Base-by-base conservation (phyloP, 2,329 filamentous ascomycete species). In the Nectriaceae sp. region DNA sequence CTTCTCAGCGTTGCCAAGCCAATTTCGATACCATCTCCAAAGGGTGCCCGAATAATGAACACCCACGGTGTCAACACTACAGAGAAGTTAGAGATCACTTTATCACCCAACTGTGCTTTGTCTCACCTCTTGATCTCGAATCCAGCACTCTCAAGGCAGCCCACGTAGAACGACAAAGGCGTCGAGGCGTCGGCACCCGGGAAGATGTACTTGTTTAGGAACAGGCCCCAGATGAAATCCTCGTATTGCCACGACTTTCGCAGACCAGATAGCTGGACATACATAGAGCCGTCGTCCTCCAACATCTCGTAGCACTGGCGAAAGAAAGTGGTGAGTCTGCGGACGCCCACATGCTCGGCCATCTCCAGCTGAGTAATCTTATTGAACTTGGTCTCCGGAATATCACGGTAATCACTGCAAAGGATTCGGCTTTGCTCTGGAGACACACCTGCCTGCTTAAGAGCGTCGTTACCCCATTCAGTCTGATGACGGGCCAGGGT, bases 121-220 rank as follows among this genome's bases (percentile, higher is more conserved):
- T 5, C 8, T 37, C 45, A 67, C 66, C 63, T 78, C 84, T 96
- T 96, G 70, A 97, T 75, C 70, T 97, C 92, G 6, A 66, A 67
- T 2, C 64, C 64, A 3, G 64, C 63, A 47, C 80, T 84, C 75
- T 97, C 93, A 13, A 96, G 82, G 62, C 83, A 84, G 69, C 89
- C 83, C 57, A 94, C 78, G 62, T 94, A 90, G 70, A 86, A 92
- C 52, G 89, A 89, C 41, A 97, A 82, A 24, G 92, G 93, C 44
- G 90, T 95, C 22, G 89, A 95, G 21, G 92, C 92, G 66, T 97
- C 92, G 35, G 93, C 93, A 65, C 93, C 92, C 16, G 92, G 92
- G 80, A 97, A 97, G 70, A 97, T 82, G 72, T 97, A 95, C 77
- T 95, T 96, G 83, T 97, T 97, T 87, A 97, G 92, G 79, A 96